These are phyloP conservation scores for Mrakia frigida DNA, from an alignment of 768 basidiomycete genomes.

Conservation along the genomic window DNA sequence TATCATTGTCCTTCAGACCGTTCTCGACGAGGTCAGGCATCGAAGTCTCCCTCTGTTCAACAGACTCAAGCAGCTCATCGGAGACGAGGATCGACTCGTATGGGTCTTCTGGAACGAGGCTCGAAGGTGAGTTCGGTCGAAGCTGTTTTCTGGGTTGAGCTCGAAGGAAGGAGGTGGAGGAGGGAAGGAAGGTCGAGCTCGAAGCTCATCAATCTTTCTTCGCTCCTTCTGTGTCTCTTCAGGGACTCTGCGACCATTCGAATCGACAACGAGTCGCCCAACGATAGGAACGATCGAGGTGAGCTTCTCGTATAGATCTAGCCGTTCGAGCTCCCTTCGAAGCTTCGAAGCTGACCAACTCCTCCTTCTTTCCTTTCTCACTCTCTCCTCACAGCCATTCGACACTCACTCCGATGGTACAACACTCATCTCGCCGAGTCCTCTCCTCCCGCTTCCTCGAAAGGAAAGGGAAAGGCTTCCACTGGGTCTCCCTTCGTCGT, in stretches of 20 bases:
- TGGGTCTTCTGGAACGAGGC: conserved; percentile 59
- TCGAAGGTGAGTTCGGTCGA: conserved; percentile 33
- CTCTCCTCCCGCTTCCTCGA: conserved; percentile 49
- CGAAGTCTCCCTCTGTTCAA: conserved; percentile 88
- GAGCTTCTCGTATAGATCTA: conserved; percentile 21
- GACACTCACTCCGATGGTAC: conserved; percentile 84
- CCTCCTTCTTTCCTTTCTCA: neutral
- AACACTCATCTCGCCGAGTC: conserved; percentile 55
- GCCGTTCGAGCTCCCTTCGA: neutral
- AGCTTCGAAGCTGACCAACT: conserved; percentile 17
- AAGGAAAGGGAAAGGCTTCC: conserved; percentile 53
- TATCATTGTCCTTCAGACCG: conserved; percentile 87
- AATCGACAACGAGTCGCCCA: conserved; percentile 67
- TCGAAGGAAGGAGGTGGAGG: neutral
- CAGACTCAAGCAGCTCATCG: conserved; percentile 76
- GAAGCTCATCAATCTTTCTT: too few species aligned
- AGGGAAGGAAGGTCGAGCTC: neutral
- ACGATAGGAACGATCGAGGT: conserved; percentile 95
- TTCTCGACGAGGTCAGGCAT: conserved; percentile 93
- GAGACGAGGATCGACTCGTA: conserved; percentile 56
- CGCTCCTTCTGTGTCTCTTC: neutral
- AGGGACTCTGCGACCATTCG: conserved; percentile 30
- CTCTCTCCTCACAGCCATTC: conserved; percentile 59
- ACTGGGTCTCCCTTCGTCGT: conserved; percentile 56
- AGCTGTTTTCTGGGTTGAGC: neutral